phyloP scores from a whole-genome alignment of 2,329 filamentous ascomycete genomes.

The Aspergillus brasiliensis region DNA sequence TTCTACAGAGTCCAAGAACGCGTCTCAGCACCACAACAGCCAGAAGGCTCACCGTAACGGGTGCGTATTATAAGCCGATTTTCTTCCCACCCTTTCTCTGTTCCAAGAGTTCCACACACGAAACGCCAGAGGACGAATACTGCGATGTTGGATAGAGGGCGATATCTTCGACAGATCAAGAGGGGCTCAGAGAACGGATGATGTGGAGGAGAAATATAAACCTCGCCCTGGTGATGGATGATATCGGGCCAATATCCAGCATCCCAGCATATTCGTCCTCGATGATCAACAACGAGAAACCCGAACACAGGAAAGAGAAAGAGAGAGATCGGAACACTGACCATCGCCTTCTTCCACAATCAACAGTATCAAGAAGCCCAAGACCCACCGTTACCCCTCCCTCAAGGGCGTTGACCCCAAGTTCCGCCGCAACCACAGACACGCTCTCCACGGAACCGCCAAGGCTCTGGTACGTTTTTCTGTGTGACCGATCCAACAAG shows the following conservation, averaged over 20 bases:
- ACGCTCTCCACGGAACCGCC: conserved; percentile 98
- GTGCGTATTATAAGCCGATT: conserved; percentile 59
- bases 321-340: conserved; percentile 21
- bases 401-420: conserved; percentile 99
- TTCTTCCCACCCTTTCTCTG: not conserved
- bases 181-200: too few relatives aligned
- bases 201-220: not conserved
- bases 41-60: conserved; percentile 99
- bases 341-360: conserved; percentile 15
- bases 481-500: not conserved
- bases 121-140: conserved; percentile 3
- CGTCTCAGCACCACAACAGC: conserved; percentile 97
- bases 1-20: conserved; percentile 94
- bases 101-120: not conserved
- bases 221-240: not conserved
- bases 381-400: conserved; percentile 97
- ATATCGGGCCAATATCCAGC: conserved; percentile 5
- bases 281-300: not conserved
- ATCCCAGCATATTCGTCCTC: not conserved
- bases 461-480: conserved; percentile 81
- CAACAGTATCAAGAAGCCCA: conserved; percentile 98
- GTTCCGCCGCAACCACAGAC: conserved; percentile 99
- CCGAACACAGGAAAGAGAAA: not conserved
- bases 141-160: conserved; percentile 14
- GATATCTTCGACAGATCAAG: not conserved